Base-by-base conservation (phyloP, 208 protist species). In the Acanthamoeba castellanii region DNA sequence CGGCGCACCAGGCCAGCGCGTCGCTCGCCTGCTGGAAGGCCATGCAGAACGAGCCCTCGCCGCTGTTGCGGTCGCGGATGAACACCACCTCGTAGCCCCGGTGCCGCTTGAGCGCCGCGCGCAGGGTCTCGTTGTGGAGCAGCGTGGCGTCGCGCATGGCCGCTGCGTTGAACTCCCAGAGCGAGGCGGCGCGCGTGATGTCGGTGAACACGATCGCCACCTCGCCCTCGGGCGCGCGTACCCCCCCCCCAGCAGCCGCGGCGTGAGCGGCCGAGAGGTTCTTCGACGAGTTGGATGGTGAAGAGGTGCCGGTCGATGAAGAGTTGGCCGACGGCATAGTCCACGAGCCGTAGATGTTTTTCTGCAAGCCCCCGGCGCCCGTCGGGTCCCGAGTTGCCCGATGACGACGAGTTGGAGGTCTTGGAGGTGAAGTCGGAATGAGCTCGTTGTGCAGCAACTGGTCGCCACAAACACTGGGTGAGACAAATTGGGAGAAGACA, bases 1-100 rank as follows among this genome's bases (percentile, higher is more conserved):
- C 92, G 37, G 4, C 18, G 76, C 92, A 94, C 70, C 70, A 94
- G 14, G 16, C 25, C 9, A 88, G 30, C 7, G 92, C 92, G 45
- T 85, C 74, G 25, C 0, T 1, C 1, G 92, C n/a, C 18, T 74
- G 25, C 37, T 94, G 92, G 92, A 94, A 94, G 25, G 74, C 92
- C 92, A 94, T 76, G 74, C 70, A 89, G 92, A 94, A 94, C 37
- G 92, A 94, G 64, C 90, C 90, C 74, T 94, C 90, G 9, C 90
- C 90, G 47, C 90, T 84, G 68, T 78, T 94, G 5, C 90, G 9
- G n/a, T 94, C 90, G n/a, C 70, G 30, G 18, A 94, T 18, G 45
- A 94, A 84, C 20, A 57, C 76, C 50, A 88, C 92, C 32, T 94
- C 92, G 55, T 94, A 94, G 16, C 92, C 92, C 22, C 25, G 25